Percentiles rank a stretch among this genome's conserved stretches.
Conservation (phyloP, 2,329 filamentous ascomycete genomes). For the Hirsutella minnesotensis region DNA sequence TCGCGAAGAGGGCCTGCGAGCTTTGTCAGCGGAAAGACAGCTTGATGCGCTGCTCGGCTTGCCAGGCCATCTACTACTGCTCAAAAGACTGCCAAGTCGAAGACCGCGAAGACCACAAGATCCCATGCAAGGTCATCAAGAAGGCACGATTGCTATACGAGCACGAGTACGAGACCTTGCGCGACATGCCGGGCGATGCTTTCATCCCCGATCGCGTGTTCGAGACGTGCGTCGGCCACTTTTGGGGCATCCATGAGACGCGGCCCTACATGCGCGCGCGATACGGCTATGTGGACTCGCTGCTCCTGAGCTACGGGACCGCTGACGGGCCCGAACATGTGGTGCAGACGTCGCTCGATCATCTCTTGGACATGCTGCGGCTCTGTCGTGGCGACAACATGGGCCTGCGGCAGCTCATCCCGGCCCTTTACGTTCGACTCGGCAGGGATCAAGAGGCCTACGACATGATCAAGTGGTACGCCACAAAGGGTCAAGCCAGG, state of each 20-base stretch:
- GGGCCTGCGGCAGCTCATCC: conserved; percentile 27
- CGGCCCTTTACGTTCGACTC: conserved; percentile 31
- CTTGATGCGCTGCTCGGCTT: conserved; percentile 3
- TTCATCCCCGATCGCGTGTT: conserved; percentile 21
- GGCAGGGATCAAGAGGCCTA: conserved; percentile 38
- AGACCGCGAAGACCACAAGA: conserved; percentile 2
- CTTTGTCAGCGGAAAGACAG: conserved; percentile 6
- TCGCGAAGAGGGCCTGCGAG: conserved; percentile 7
- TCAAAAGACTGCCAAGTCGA: neutral
- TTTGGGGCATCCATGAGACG: conserved; percentile 28
- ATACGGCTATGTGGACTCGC: conserved; percentile 15
- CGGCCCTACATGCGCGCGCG: conserved; percentile 30
- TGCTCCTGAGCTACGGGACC: conserved; percentile 17
- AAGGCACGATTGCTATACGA: conserved; percentile 1
- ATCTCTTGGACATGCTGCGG: conserved; percentile 30
- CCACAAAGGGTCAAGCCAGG: conserved; percentile 2
- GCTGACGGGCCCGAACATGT: conserved; percentile 12
- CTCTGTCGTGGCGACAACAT: conserved; percentile 32
- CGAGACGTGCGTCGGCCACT: conserved; percentile 24
- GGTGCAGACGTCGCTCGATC: conserved; percentile 23
- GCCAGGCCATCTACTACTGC: conserved; percentile 6
- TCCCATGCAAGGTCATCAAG: conserved; percentile 1
- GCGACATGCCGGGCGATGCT: conserved; percentile 14
- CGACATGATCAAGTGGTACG: conserved; percentile 27
- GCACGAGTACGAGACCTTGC: conserved; percentile 24